These are phyloP conservation scores for Zygoascus biomembranicola DNA, from an alignment of 805 yeast species.

Conservation along the genomic window DNA sequence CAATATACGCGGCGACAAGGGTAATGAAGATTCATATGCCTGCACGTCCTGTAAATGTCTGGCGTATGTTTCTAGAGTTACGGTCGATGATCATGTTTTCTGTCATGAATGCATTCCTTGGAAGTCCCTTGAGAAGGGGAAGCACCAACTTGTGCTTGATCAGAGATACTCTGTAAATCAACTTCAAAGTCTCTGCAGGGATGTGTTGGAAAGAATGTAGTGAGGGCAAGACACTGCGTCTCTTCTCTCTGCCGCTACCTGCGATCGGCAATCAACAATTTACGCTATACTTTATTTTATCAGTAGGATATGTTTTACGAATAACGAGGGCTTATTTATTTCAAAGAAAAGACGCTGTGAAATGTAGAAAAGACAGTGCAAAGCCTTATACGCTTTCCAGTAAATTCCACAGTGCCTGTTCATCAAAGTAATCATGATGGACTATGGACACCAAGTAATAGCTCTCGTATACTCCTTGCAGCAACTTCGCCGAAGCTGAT, in stretches of 20 bases:
- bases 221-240: background rate
- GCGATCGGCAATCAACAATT: too few species aligned
- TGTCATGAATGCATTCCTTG: conserved; percentile 10
- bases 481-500: conserved; percentile 47
- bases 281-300: too few species aligned
- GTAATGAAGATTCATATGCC: conserved; percentile 16
- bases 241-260: too few species aligned
- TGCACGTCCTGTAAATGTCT: conserved; percentile 19
- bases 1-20: conserved; percentile 15
- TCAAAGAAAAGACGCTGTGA: too few species aligned
- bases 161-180: conserved; percentile 5
- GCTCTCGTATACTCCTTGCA: conserved; percentile 51
- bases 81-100: conserved; percentile 4
- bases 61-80: conserved; percentile 18
- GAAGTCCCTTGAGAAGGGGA: background rate
- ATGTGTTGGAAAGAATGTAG: background rate
- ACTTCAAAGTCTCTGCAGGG: background rate
- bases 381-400: background rate
- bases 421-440: conserved; percentile 73
- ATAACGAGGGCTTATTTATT: too few species aligned
- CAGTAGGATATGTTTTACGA: too few species aligned
- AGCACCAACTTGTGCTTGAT: conserved; percentile 1
- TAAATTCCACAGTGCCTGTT: conserved; percentile 68
- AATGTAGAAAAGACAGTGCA: too few species aligned
- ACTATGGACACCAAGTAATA: conserved; percentile 77